Evolutionary conservation across 495 filamentous ascomycete genomes (phyloP), one percentile per base, ranked within the genome.

Genomic region (Hypoxylon subgilvum): DNA sequence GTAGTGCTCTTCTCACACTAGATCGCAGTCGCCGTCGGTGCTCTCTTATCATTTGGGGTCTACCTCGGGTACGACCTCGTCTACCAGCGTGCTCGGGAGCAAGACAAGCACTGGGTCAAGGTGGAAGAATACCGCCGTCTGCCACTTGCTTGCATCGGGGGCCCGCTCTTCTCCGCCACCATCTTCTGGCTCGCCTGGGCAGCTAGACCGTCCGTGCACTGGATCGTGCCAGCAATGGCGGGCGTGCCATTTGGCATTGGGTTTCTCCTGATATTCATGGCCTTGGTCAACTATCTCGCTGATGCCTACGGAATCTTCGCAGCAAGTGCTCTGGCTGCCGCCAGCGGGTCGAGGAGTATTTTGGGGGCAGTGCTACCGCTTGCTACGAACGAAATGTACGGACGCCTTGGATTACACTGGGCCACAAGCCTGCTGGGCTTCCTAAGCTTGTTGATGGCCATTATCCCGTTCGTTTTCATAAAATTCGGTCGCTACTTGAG

Each of bases 121-220:
- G 68, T 39, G 44, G 52, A 77, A 13, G 88, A 90, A 64, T 78
- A 79, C 61, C 79, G 85, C 18, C 82, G 88, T 3, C 83, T 90
- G 1, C 86, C 87, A 0, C 67, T 88, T 2, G 84, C 81, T 18
- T 88, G 83, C 63, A 53, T 86, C 2, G 82, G 79, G 0, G 86
- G 85, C 0, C 83, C 85, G 0, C 69, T 81, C 10, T 80, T 87
- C 42, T 76, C 79, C 0, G 62, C 81, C n/a, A 73, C 75, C 25
- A 71, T 86, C 8, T 86, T 90, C 66, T 91, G 87, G 88, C 74
- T 86, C 12, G 88, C 79, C 22, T 90, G 86, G 86, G 77, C 84
- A 0, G 80, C 85, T 0, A 72, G 71, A 0, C 39, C 72, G 2
- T 69, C 57, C 17, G 71, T 88, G 6, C 85, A 84, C 63, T 90